Evolutionary conservation across 352 stramenopile genomes (phyloP).

Genomic region (Globisporangium radiosum): DNA sequence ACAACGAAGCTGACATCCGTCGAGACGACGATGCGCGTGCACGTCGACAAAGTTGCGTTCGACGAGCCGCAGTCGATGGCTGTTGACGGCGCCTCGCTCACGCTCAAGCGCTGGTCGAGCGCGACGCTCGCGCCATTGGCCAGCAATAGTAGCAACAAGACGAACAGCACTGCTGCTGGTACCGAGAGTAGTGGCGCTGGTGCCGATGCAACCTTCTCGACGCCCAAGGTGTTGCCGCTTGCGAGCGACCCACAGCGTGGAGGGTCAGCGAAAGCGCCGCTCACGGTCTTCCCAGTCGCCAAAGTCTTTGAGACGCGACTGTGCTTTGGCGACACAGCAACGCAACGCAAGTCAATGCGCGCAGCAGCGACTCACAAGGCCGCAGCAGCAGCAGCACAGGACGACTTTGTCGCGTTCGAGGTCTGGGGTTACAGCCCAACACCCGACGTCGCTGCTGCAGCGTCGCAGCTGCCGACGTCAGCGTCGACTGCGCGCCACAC

Average conservation of each 20-base stretch:
- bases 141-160: not conserved
- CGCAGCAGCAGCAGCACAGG: not conserved
- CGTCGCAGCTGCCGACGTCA: not conserved
- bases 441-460: not conserved
- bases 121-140: too few species aligned
- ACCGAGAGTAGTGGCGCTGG: too few species aligned
- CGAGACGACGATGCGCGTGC: constrained; percentile 13
- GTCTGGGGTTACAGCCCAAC: constrained; percentile 50
- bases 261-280: not conserved
- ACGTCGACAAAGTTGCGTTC: constrained; percentile 21
- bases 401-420: constrained; percentile 44
- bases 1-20: not conserved
- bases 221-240: constrained; percentile 10
- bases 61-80: constrained; percentile 3
- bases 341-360: not conserved
- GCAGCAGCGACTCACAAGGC: not conserved
- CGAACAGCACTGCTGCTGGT: not conserved
- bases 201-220: constrained; percentile 13
- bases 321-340: not conserved
- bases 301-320: constrained; percentile 9
- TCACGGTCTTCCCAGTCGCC: constrained; percentile 9
- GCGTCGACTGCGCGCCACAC: constrained; percentile 6
- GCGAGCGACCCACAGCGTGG: not conserved
- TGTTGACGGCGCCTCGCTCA: constrained; percentile 22
- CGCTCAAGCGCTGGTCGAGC: constrained; percentile 26